Evolutionary conservation across 225 moss, liverwort and hornwort species (phyloP).

Genomic region (Ulota crispa): DNA sequence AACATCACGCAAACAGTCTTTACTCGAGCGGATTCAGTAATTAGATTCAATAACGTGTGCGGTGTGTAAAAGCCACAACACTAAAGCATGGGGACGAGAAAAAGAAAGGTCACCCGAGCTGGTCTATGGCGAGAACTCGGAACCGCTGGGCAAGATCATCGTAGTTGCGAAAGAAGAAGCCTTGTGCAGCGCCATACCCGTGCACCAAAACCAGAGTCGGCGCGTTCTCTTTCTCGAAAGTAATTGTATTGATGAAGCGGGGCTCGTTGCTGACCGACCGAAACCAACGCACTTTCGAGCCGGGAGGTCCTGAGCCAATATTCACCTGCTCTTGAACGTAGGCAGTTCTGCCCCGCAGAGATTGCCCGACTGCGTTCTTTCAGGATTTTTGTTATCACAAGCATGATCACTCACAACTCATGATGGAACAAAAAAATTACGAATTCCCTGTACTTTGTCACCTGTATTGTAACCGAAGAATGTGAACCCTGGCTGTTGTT

Average conservation of each 20-base stretch:
- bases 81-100: neutral
- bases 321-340: conserved; percentile 75
- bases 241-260: conserved; percentile 76
- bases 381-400: conserved; percentile 3
- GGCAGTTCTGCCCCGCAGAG: conserved; percentile 52
- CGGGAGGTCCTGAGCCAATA: conserved; percentile 71
- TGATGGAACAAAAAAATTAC: neutral
- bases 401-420: neutral
- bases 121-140: conserved; percentile 67
- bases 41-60: neutral
- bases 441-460: neutral
- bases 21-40: neutral
- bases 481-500: neutral
- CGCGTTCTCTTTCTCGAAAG: conserved; percentile 62
- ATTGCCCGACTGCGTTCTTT: conserved; percentile 16
- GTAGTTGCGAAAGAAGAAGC: conserved; percentile 90
- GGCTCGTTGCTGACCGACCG: conserved; percentile 60
- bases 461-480: neutral
- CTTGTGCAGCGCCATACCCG: conserved; percentile 82
- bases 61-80: neutral
- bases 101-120: conserved; percentile 56
- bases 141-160: conserved; percentile 69
- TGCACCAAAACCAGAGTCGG: conserved; percentile 78
- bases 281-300: conserved; percentile 72
- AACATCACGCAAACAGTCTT: neutral